Evolutionary conservation across 192 early-diverging fungal genomes (phyloP).

Genomic region (Haplosporangium gracile): DNA sequence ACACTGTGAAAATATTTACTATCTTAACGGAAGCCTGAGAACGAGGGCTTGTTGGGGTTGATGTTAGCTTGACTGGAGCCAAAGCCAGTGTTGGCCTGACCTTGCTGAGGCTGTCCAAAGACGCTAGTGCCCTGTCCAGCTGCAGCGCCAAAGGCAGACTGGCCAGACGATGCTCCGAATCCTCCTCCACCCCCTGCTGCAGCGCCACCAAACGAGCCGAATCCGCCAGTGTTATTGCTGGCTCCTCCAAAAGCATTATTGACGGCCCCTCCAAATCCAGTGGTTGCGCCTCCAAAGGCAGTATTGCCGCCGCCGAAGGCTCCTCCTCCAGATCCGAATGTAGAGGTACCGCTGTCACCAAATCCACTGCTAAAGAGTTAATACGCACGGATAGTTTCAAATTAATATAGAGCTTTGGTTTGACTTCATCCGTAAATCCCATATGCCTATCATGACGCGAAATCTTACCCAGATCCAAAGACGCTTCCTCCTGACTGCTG

Average conservation of each 20-base stretch:
- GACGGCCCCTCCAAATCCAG: slow-evolving; percentile 12
- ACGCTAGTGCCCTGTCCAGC: background rate
- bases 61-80: background rate
- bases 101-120: slow-evolving; percentile 22
- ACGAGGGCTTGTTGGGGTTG: slow-evolving; percentile 14
- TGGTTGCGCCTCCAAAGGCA: background rate
- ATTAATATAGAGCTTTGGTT: background rate
- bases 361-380: slow-evolving; percentile 16
- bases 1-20: background rate
- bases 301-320: slow-evolving; percentile 7
- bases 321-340: slow-evolving; percentile 25
- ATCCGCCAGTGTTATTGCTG: background rate
- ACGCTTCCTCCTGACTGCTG: slow-evolving; percentile 15
- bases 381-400: background rate
- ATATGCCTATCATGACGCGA: background rate
- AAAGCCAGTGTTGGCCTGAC: background rate
- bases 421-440: background rate
- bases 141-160: slow-evolving; percentile 16
- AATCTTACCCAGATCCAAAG: slow-evolving; percentile 26
- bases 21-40: slow-evolving; percentile 21
- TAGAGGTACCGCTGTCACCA: background rate
- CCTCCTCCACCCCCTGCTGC: slow-evolving; percentile 7
- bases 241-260: slow-evolving; percentile 1
- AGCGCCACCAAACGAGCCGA: slow-evolving; percentile 13
- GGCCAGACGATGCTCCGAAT: background rate